Conservation (phyloP, 2,329 filamentous ascomycete genomes). For the Hirsutella rhossiliensis region DNA sequence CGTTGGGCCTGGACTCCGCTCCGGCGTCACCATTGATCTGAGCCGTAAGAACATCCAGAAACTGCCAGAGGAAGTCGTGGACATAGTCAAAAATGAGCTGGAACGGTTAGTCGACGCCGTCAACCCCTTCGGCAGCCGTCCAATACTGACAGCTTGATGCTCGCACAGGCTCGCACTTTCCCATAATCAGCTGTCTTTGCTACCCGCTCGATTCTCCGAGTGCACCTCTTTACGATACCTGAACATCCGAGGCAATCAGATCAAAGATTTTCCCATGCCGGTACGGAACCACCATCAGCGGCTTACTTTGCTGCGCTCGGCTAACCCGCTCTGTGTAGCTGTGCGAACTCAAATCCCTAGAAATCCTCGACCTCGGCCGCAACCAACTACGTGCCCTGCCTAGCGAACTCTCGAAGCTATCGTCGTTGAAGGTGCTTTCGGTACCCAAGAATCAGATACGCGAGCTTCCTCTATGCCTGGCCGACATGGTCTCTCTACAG, state of each 20-base stretch:
- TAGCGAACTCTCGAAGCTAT: constrained; percentile 65
- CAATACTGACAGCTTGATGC: constrained; percentile 6
- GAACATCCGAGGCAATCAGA: constrained; percentile 66
- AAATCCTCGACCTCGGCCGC: constrained; percentile 84
- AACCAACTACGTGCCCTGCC: constrained; percentile 75
- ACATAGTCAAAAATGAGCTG: constrained; percentile 61
- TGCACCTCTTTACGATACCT: constrained; percentile 69
- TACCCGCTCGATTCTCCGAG: constrained; percentile 61
- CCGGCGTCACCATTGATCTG: constrained; percentile 67
- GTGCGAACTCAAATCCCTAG: constrained; percentile 72
- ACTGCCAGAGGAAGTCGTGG: constrained; percentile 61
- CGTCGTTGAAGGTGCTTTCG: constrained; percentile 79
- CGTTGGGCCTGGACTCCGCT: constrained; percentile 48
- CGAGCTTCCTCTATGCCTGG: constrained; percentile 70
- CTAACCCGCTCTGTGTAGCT: constrained; percentile 40
- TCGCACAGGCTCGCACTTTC: constrained; percentile 57
- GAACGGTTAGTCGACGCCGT: constrained; percentile 43
- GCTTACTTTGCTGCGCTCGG: neutral
- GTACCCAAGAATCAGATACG: constrained; percentile 80
- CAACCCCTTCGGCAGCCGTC: neutral
- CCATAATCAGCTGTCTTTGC: constrained; percentile 63
- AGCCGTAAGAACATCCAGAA: constrained; percentile 63
- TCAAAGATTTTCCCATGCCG: constrained; percentile 48
- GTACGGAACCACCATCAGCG: constrained; percentile 22
- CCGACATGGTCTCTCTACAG: constrained; percentile 81